A percentile compares a stretch with the other conserved stretches of the same genome.
These are phyloP conservation scores for Salix dunnii DNA, from an alignment of 345 rosid species.

Conservation along the genomic window DNA sequence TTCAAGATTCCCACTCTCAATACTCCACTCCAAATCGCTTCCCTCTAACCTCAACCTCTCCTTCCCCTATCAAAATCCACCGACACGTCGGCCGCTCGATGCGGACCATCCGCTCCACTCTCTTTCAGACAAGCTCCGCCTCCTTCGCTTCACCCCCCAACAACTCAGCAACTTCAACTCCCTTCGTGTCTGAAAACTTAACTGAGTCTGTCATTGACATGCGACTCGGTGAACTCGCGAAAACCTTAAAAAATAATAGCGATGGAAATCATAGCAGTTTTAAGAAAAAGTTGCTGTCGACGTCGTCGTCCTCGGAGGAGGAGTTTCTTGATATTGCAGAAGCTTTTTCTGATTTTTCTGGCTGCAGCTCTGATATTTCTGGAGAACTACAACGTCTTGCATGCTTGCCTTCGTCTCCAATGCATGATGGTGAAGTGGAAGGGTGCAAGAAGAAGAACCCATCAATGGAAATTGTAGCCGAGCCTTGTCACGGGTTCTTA, in stretches of 20 bases:
- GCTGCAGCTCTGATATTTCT: conserved; percentile 84
- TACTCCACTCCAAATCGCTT: conserved; percentile 49
- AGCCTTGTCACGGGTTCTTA: conserved; percentile 78
- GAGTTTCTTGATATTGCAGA: conserved; percentile 72
- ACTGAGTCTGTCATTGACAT: conserved; percentile 83
- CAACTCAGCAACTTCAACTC: conserved; percentile 8
- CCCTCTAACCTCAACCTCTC: conserved; percentile 42
- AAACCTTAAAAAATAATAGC: conserved; percentile 31
- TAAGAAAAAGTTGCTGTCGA: conserved; percentile 31
- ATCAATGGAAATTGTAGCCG: conserved; percentile 37
- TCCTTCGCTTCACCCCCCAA: conserved; percentile 41
- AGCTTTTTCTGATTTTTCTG: conserved; percentile 81
- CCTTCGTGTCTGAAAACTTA: conserved; percentile 64
- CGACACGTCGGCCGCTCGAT: conserved; percentile 79
- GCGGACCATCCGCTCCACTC: conserved; percentile 76
- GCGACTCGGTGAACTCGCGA: conserved; percentile 80
- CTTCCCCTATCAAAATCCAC: conserved; percentile 40
- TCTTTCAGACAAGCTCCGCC: conserved; percentile 42
- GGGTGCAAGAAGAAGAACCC: background rate
- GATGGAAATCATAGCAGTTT: background rate
- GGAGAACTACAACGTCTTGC: conserved; percentile 95
- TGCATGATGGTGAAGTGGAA: background rate
- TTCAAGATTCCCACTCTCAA: conserved; percentile 56
- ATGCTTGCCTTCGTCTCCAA: conserved; percentile 50
- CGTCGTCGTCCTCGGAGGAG: conserved; percentile 32